Base-by-base conservation (phyloP, 305 asterid genomes). In the Fraxinus xanthoxyloides region DNA sequence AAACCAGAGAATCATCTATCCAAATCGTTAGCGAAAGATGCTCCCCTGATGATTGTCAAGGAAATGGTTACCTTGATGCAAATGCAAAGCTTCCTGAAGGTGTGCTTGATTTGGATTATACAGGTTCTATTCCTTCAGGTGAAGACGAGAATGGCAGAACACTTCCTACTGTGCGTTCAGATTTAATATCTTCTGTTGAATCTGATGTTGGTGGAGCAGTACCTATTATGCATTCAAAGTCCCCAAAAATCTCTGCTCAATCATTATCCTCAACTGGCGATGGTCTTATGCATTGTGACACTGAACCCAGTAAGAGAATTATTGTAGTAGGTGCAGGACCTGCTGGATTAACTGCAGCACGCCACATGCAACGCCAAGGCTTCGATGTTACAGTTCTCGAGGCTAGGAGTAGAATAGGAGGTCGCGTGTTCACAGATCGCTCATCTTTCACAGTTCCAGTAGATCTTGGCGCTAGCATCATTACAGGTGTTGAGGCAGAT, bases 391-490 rank as follows among this genome's bases (percentile, higher is more conserved):
- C 91, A 24, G 92, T 97, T 81, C 97, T 97, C 9, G 99, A 97
- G 92, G 98, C 98, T 46, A 89, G 99, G 91, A 88, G 89, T 89
- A 91, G 99, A 90, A 92, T 92, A 77, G 99, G 99, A 56, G 99
- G 99, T 63, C 97, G 99, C 75, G 98, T 97, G 83, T 97, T 87
- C 87, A 97, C 99, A 1, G 99, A 97, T 78, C 93, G 78, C 79
- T 87, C 95, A 32, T 92, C 99, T 77, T 92, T 97, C 74, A 93
- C 98, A 85, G 99, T 97, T 77, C 99, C 98, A 1, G 99, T 97
- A 82, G 99, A 97, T 88, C 98, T 97, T 87, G 99, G 98, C 79
- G 99, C 99, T 85, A 97, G 99, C 86, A 97, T 97, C 90, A 97
- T 97, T 87, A 97, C 99, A 35, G 99, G 99, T 77, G 93, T 95